Conservation (phyloP, 768 basidiomycete species). For the Neoboletus subvelutipes region DNA sequence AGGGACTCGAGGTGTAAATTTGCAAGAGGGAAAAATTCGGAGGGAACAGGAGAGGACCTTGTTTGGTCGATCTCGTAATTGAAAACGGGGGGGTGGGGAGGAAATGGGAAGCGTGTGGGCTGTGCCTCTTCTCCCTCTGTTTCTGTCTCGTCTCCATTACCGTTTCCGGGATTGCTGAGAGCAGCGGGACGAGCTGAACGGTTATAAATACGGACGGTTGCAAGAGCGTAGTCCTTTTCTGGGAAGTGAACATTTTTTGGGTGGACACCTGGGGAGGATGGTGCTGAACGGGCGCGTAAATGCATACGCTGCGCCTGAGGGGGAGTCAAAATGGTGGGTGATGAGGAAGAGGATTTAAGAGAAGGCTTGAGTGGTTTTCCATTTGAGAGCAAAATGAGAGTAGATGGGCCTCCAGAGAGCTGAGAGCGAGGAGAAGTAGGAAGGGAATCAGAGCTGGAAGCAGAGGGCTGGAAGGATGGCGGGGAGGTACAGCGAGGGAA, state of each 20-base stretch:
- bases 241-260: slow-evolving; percentile 92
- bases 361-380: slow-evolving; percentile 88
- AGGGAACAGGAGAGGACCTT: slow-evolving; percentile 16
- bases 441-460: not conserved
- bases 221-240: slow-evolving; percentile 56
- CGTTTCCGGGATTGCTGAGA: slow-evolving; percentile 32
- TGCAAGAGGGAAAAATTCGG: slow-evolving; percentile 6
- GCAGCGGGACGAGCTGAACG: slow-evolving; percentile 69
- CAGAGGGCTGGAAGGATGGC: slow-evolving; percentile 6
- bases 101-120: slow-evolving; percentile 23
- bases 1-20: slow-evolving; percentile 42
- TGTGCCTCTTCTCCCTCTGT: slow-evolving; percentile 36
- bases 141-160: slow-evolving; percentile 43
- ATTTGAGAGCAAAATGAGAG: slow-evolving; percentile 56
- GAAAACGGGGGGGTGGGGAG: slow-evolving; percentile 15
- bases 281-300: slow-evolving; percentile 52
- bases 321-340: slow-evolving; percentile 12
- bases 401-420: slow-evolving; percentile 36
- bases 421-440: slow-evolving; percentile 9
- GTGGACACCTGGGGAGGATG: slow-evolving; percentile 52
- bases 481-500: slow-evolving; percentile 39
- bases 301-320: slow-evolving; percentile 11
- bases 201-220: slow-evolving; percentile 60
- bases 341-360: slow-evolving; percentile 54
- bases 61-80: slow-evolving; percentile 25